These are phyloP conservation scores for Wallacemonas sp. DNA, from an alignment of 208 protist species.

Conservation along the genomic window DNA sequence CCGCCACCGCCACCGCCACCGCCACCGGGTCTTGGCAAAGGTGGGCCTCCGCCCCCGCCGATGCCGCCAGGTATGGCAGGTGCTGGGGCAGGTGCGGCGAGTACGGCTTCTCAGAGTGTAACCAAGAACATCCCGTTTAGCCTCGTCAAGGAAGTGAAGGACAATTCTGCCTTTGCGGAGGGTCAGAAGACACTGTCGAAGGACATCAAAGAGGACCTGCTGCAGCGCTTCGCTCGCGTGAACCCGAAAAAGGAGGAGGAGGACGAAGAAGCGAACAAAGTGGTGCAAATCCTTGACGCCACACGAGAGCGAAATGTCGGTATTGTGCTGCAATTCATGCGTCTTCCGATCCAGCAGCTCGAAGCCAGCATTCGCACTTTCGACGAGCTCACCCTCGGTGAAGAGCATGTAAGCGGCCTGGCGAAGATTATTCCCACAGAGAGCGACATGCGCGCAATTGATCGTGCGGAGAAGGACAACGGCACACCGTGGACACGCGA, in stretches of 20 bases:
- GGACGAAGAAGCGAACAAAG: slow-evolving; percentile 4
- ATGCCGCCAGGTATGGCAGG: slow-evolving; percentile 19
- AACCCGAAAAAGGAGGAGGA: slow-evolving; percentile 26
- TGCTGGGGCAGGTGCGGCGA: background rate
- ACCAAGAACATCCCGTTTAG: slow-evolving; percentile 66
- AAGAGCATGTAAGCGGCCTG: slow-evolving; percentile 63
- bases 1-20: slow-evolving; percentile 35
- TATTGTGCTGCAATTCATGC: slow-evolving; percentile 79
- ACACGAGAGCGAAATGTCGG: slow-evolving; percentile 72
- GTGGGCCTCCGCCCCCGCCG: slow-evolving; percentile 29
- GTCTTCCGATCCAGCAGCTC: slow-evolving; percentile 71
- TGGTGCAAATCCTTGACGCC: slow-evolving; percentile 36
- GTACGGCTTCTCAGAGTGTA: slow-evolving; percentile 9
- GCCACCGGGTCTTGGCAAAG: slow-evolving; percentile 16
- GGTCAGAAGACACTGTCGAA: slow-evolving; percentile 18
- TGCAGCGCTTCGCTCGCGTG: slow-evolving; percentile 32
- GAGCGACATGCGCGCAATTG: slow-evolving; percentile 57
- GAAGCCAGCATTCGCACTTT: slow-evolving; percentile 73
- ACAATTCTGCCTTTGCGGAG: slow-evolving; percentile 33
- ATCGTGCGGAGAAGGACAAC: slow-evolving; percentile 36
- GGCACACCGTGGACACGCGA: slow-evolving; percentile 35
- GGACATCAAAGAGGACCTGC: slow-evolving; percentile 22
- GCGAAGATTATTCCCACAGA: slow-evolving; percentile 66
- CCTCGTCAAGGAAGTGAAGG: slow-evolving; percentile 25
- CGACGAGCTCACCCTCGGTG: slow-evolving; percentile 71